Percentiles rank a stretch among this genome's conserved stretches.
These are phyloP conservation scores for Fraxinus floribunda DNA, from an alignment of 305 asterid genomes.

Conservation along the genomic window DNA sequence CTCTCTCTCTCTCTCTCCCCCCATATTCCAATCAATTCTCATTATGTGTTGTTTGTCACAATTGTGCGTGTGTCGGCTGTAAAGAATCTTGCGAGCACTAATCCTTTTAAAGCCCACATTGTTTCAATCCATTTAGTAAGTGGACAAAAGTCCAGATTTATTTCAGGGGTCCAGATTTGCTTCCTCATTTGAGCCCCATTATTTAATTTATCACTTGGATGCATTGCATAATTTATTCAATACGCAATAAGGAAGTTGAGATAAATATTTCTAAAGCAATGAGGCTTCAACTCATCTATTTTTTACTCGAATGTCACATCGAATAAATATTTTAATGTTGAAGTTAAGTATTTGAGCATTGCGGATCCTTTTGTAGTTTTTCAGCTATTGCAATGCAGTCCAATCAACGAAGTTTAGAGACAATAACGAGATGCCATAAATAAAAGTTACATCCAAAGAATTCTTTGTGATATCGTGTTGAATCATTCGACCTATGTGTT, in stretches of 20 bases:
- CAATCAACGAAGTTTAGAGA: background rate
- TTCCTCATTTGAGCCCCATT: background rate
- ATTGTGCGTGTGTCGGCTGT: background rate
- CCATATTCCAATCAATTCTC: no score
- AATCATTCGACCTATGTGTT: background rate
- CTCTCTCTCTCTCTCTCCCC: no score
- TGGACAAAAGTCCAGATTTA: background rate
- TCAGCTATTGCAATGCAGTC: background rate
- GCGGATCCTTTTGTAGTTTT: background rate
- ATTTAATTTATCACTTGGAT: background rate
- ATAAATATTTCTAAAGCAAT: no score
- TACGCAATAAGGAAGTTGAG: background rate
- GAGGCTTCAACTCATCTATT: background rate
- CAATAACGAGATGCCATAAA: background rate
- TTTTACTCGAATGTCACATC: background rate
- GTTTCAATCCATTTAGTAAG: background rate
- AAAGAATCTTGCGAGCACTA: background rate
- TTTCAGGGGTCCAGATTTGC: background rate
- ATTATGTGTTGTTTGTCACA: no score
- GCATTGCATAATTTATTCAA: background rate
- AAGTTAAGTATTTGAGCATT: background rate
- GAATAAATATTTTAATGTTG: no score
- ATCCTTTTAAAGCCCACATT: background rate
- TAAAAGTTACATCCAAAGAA: background rate
- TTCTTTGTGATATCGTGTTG: background rate